Percentiles rank a stretch among this genome's conserved stretches.
Conservation (phyloP, 2,329 filamentous ascomycete genomes). For the Sporothrix mexicana region DNA sequence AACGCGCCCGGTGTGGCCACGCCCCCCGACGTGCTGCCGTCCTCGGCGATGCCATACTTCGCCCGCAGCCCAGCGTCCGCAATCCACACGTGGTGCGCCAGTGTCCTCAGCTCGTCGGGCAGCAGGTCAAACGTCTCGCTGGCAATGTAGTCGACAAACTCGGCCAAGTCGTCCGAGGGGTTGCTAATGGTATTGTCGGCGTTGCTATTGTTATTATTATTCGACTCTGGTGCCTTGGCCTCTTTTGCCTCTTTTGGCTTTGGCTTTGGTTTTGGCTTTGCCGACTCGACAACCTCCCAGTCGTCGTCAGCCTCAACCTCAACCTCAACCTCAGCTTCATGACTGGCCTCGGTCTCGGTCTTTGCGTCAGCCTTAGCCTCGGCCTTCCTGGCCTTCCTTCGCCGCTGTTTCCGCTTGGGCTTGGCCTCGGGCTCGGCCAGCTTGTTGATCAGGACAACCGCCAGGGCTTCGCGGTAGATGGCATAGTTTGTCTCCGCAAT, state of each 20-base stretch:
- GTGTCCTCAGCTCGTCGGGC: constrained; percentile 63
- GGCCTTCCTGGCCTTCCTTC: constrained; percentile 8
- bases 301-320: neutral
- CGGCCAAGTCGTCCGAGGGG: constrained; percentile 69
- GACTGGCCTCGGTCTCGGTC: neutral
- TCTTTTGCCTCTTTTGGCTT: constrained; percentile 22
- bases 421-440: constrained; percentile 49
- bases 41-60: constrained; percentile 54
- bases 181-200: neutral
- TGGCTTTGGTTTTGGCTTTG: neutral
- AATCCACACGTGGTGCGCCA: constrained; percentile 65
- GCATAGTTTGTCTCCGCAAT: constrained; percentile 60
- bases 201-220: neutral
- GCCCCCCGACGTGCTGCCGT: neutral
- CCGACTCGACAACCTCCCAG: neutral
- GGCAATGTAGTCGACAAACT: constrained; percentile 83
- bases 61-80: constrained; percentile 55
- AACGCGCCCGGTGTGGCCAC: constrained; percentile 50
- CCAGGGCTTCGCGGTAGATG: constrained; percentile 76
- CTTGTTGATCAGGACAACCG: constrained; percentile 69
- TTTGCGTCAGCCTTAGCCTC: neutral
- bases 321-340: neutral
- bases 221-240: constrained; percentile 40
- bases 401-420: constrained; percentile 21
- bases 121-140: constrained; percentile 70